Evolutionary conservation across 2,329 filamentous ascomycete genomes (phyloP).

Genomic region (Aureobasidium sp.): DNA sequence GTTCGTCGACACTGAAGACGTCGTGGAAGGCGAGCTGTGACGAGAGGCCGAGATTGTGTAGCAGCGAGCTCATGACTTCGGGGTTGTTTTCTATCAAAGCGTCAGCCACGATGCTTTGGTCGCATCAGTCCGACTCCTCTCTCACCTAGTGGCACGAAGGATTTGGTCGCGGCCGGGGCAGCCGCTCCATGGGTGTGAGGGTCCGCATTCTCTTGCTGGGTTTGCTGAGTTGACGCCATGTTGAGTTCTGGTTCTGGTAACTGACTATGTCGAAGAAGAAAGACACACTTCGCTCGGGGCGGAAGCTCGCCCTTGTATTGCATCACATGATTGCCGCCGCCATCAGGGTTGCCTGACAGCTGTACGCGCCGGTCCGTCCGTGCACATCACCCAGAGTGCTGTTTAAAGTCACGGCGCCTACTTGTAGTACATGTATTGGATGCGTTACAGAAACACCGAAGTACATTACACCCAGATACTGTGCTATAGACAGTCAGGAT

Average conservation of each 20-base stretch:
- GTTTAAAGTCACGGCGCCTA: no score
- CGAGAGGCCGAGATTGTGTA: conserved; percentile 79
- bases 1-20: conserved; percentile 83
- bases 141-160: conserved; percentile 16
- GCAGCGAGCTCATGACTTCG: conserved; percentile 74
- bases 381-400: background rate
- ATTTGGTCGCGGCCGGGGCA: conserved; percentile 2
- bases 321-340: conserved; percentile 7
- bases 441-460: no score
- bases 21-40: conserved; percentile 72
- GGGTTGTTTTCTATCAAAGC: conserved; percentile 60
- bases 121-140: background rate
- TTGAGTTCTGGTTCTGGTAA: background rate
- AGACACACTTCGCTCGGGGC: background rate
- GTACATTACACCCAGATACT: background rate
- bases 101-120: background rate
- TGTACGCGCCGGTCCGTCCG: background rate
- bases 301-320: background rate
- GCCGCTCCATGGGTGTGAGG: conserved; percentile 2
- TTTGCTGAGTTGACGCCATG: conserved; percentile 12
- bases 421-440: no score
- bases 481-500: background rate
- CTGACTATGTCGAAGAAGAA: background rate
- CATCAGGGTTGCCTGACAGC: background rate
- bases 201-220: conserved; percentile 11